phyloP scores from a whole-genome alignment of 495 filamentous ascomycete species.

The Lepidopterella palustris region DNA sequence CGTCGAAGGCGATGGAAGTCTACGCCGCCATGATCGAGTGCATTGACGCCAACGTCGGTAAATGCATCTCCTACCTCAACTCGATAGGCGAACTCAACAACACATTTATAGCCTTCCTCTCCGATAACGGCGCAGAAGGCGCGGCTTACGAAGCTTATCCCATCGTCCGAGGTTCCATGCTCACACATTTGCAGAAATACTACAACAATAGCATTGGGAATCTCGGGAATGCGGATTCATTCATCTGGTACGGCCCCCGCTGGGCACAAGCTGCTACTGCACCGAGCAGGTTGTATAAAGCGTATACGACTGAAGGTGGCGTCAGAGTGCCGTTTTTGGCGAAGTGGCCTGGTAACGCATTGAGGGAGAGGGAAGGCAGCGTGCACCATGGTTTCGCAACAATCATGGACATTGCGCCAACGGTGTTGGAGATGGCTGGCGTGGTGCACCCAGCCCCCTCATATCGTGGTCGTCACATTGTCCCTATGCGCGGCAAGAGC shows the following conservation, averaged over 20 bases:
- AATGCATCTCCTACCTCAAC: conserved; percentile 50
- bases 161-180: conserved; percentile 38
- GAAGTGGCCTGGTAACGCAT: conserved; percentile 25
- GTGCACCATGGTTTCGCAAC: conserved; percentile 55
- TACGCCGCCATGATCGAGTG: conserved; percentile 60
- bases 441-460: conserved; percentile 51
- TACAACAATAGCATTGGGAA: conserved; percentile 58
- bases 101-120: conserved; percentile 59
- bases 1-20: conserved; percentile 52
- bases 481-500: conserved; percentile 51
- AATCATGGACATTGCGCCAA: conserved; percentile 59
- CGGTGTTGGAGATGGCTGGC: conserved; percentile 56
- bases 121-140: conserved; percentile 60
- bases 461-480: conserved; percentile 53
- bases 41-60: conserved; percentile 56
- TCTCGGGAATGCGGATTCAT: conserved; percentile 53
- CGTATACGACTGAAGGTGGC: conserved; percentile 57
- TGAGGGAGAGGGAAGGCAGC: conserved; percentile 17
- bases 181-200: conserved; percentile 52
- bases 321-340: conserved; percentile 54
- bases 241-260: conserved; percentile 60
- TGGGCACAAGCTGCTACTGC: conserved; percentile 61
- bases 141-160: conserved; percentile 56
- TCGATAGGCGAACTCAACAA: conserved; percentile 56
- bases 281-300: conserved; percentile 55